Percentiles rank a stretch among this genome's conserved stretches.
phyloP scores from a whole-genome alignment of 2,329 filamentous ascomycete genomes.

The Fusarium sp. region DNA sequence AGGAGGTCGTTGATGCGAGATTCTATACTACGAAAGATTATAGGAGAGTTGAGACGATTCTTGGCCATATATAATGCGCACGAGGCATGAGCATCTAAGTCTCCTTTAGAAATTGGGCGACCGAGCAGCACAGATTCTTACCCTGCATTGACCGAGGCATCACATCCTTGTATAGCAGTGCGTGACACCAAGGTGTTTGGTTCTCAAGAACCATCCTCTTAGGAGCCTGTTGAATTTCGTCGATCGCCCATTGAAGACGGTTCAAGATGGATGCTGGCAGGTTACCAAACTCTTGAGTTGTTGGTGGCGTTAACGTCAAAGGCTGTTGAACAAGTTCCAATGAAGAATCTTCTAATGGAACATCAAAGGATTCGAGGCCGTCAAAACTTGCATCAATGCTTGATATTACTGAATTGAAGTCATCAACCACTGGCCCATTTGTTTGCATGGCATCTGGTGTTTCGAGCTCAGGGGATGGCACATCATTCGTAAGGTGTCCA shows the following conservation, averaged over 20 bases:
- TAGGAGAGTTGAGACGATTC: constrained; percentile 56
- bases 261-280: constrained; percentile 41
- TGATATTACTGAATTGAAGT: constrained; percentile 32
- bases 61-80: constrained; percentile 63
- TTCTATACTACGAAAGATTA: constrained; percentile 60
- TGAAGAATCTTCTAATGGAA: constrained; percentile 25
- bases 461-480: constrained; percentile 1
- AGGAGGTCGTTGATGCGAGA: constrained; percentile 56
- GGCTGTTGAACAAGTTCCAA: constrained; percentile 39
- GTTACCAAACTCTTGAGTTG: constrained; percentile 34
- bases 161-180: constrained; percentile 57
- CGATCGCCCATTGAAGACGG: constrained; percentile 56
- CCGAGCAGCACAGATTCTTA: constrained; percentile 29
- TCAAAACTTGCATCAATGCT: constrained; percentile 26
- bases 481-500: constrained; percentile 14
- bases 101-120: neutral
- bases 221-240: constrained; percentile 61
- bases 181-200: constrained; percentile 63
- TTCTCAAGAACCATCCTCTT: constrained; percentile 58
- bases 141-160: constrained; percentile 64
- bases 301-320: constrained; percentile 37
- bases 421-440: constrained; percentile 6
- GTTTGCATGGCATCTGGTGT: constrained; percentile 1
- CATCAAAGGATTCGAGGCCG: constrained; percentile 17
- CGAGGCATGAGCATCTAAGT: constrained; percentile 59